Base-by-base conservation (phyloP, 108 stramenopile species). In the Stephanodiscus minutulus region DNA sequence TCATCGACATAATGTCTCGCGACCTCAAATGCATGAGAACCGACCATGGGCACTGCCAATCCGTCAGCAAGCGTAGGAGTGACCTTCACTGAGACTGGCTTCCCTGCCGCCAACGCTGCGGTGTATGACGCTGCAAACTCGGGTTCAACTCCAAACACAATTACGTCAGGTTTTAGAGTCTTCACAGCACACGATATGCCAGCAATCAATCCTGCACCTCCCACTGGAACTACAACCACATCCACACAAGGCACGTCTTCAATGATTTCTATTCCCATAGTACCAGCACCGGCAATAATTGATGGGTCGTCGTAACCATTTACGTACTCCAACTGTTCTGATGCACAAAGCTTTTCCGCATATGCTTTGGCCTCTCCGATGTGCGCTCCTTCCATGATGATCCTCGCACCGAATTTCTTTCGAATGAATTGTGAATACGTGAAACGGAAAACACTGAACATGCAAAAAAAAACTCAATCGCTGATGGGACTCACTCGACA, bases 221-320 rank as follows among this genome's bases (percentile, higher is more conserved):
- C 98, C 3, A 98, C 93, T 5, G 98, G 98, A 7, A 98, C 92
- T 5, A 99, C 84, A 7, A 99, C 85, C 3, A 69, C 93, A 79
- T 98, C 97, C 9, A 97, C 95, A 61, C 91, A 81, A 11, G 96
- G 95, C 10, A 96, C 96, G 72, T 98, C 96, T 72, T 98, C 96
- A 11, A 97, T 79, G 39, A 98, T 94, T 83, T 98, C 98, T 22
- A 96, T 89, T 3, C 97, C 98, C 52, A 98, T 95, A n/a, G 98
- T 97, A 28, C 98, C 98, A 3, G 98, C 98, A 22, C 98, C 98
- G 4, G 98, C 98, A 21, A 96, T 76, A 77, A 98, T 96, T 39
- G 94, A 81, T n/a, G 92, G 92, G 79, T 98, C 96, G 83, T 98
- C 97, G 76, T 98, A 98, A 1, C 98, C 98, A 72, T 98, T 98